These are phyloP conservation scores for Peniophora sp. DNA, from an alignment of 1,284 basidiomycete genomes.

Conservation along the genomic window DNA sequence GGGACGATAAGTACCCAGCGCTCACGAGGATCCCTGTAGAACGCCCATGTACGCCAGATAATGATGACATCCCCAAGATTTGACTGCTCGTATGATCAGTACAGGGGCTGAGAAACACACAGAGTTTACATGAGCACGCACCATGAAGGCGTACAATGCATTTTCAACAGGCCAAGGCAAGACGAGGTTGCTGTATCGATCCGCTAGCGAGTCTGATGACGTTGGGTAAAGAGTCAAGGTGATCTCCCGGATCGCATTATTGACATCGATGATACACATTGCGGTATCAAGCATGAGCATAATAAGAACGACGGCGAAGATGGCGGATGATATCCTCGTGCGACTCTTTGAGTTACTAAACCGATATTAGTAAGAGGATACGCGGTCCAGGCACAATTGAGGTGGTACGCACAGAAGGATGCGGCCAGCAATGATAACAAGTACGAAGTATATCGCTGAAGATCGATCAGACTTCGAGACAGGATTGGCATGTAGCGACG, in stretches of 20 bases:
- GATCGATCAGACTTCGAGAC: not conserved
- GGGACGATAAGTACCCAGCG: not conserved
- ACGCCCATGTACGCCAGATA: constrained; percentile 1
- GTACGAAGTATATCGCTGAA: not conserved
- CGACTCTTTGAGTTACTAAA: not conserved
- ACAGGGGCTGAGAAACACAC: not conserved
- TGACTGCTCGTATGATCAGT: not conserved
- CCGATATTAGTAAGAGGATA: not conserved
- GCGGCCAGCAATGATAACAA: not conserved
- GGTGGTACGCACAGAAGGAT: not conserved
- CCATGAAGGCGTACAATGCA: not conserved
- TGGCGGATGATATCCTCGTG: not conserved
- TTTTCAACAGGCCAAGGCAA: not conserved
- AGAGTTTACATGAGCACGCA: not conserved
- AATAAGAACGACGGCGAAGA: not conserved
- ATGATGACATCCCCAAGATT: constrained; percentile 1
- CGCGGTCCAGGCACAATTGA: too few species aligned
- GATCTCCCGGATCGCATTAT: not conserved
- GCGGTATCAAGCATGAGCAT: not conserved
- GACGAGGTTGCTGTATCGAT: not conserved
- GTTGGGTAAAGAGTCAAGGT: not conserved
- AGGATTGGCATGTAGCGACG: not conserved
- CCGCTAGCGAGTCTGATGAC: not conserved
- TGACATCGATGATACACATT: not conserved
- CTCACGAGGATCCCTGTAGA: not conserved